Percentiles rank a stretch among this genome's conserved stretches.
Evolutionary conservation across 2,329 filamentous ascomycete species (phyloP).

Genomic region (Arachnopeziza araneosa): DNA sequence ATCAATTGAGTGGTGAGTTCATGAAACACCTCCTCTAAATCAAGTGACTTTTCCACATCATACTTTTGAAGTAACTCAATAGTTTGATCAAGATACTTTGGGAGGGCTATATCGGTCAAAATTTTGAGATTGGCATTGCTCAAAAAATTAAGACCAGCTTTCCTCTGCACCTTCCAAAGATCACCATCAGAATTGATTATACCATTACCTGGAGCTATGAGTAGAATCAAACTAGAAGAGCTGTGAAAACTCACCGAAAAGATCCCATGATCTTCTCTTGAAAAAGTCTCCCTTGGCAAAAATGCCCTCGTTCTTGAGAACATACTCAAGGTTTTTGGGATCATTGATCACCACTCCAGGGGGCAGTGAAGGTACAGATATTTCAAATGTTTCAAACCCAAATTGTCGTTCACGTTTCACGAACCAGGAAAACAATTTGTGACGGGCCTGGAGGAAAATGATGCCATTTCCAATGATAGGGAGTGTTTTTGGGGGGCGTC

Average conservation of each 20-base stretch:
- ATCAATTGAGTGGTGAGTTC: slow-evolving; percentile 61
- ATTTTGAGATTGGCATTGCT: slow-evolving; percentile 51
- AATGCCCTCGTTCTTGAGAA: slow-evolving; percentile 54
- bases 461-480: slow-evolving; percentile 57
- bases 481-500: slow-evolving; percentile 29
- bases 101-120: slow-evolving; percentile 52
- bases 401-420: slow-evolving; percentile 50
- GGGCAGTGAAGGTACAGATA: slow-evolving; percentile 56
- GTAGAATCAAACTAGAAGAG: not conserved
- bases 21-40: slow-evolving; percentile 55
- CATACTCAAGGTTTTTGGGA: slow-evolving; percentile 55
- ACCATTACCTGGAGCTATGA: slow-evolving; percentile 42
- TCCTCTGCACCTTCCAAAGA: slow-evolving; percentile 57
- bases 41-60: slow-evolving; percentile 33
- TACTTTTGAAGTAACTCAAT: slow-evolving; percentile 34
- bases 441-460: slow-evolving; percentile 52
- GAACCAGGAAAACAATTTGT: slow-evolving; percentile 59
- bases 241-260: slow-evolving; percentile 44
- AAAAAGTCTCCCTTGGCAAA: slow-evolving; percentile 61
- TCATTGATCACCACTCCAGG: slow-evolving; percentile 59
- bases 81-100: slow-evolving; percentile 44
- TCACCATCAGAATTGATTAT: slow-evolving; percentile 64
- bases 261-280: slow-evolving; percentile 52
- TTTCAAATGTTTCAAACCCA: slow-evolving; percentile 55
- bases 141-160: slow-evolving; percentile 55